These are phyloP conservation scores for Pichia exigua DNA, from an alignment of 805 yeast species.

Conservation along the genomic window DNA sequence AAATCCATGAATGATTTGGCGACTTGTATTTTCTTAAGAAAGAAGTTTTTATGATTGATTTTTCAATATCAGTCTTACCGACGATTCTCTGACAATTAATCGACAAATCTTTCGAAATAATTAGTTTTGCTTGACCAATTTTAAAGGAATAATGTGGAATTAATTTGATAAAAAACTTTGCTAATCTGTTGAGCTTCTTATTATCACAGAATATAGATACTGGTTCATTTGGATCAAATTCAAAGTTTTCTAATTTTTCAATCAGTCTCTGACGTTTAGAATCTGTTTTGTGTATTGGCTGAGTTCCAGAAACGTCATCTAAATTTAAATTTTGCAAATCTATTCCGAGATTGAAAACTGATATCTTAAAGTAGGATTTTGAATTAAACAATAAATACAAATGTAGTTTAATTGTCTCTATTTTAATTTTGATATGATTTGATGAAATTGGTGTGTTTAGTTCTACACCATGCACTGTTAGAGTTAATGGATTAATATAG, in stretches of 20 bases:
- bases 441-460: background rate
- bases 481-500: slow-evolving; percentile 7
- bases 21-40: background rate
- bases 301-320: background rate
- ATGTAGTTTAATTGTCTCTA: slow-evolving; percentile 3
- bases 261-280: background rate
- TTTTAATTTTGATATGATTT: background rate
- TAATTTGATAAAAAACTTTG: slow-evolving; percentile 11
- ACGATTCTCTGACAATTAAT: background rate
- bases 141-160: slow-evolving; percentile 19
- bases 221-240: slow-evolving; percentile 14
- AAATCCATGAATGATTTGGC: slow-evolving; percentile 1
- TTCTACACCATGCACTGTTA: slow-evolving; percentile 2
- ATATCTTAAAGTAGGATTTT: background rate
- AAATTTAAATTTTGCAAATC: background rate
- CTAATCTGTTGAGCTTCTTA: slow-evolving; percentile 6
- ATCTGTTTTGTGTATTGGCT: background rate
- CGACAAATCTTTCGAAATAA: slow-evolving; percentile 1
- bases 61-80: slow-evolving; percentile 8
- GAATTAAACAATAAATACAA: slow-evolving; percentile 2
- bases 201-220: slow-evolving; percentile 15
- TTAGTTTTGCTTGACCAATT: slow-evolving; percentile 11
- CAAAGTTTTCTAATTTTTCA: background rate
- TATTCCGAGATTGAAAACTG: background rate
- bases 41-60: background rate